These are phyloP conservation scores for Balansia obtecta DNA, from an alignment of 2,329 filamentous ascomycete genomes.

Conservation along the genomic window DNA sequence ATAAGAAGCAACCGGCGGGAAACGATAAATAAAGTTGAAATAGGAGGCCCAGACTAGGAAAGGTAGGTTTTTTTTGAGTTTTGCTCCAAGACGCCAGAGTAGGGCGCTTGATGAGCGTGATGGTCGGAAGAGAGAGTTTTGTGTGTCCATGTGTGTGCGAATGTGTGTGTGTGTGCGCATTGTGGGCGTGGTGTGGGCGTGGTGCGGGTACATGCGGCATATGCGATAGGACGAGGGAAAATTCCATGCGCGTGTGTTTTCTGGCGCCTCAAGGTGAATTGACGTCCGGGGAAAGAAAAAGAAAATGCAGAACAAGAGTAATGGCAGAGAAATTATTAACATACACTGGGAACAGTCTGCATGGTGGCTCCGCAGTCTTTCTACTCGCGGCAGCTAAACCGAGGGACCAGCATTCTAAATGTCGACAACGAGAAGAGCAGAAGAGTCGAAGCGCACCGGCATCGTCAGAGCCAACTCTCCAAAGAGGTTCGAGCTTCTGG, in stretches of 20 bases:
- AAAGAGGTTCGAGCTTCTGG: neutral
- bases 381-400: conserved; percentile 25
- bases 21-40: neutral
- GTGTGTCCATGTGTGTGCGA: neutral
- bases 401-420: conserved; percentile 24
- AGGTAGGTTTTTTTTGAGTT: conserved; percentile 1
- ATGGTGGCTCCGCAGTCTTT: conserved; percentile 29
- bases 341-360: conserved; percentile 41
- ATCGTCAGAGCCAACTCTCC: conserved; percentile 7
- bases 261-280: neutral
- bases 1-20: neutral
- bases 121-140: neutral
- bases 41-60: neutral
- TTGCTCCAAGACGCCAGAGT: conserved; percentile 1
- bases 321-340: conserved; percentile 13
- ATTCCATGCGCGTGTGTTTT: neutral
- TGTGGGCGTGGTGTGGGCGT: conserved; percentile 3
- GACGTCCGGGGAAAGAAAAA: neutral
- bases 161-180: neutral
- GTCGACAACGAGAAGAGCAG: conserved; percentile 11
- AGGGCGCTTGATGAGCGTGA: conserved; percentile 2
- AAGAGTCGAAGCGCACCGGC: conserved; percentile 5
- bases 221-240: neutral
- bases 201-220: neutral
- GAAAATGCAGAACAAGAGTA: neutral